Conservation (phyloP, 192 early-diverging fungal species). For the Chytriomyces hyalinus region DNA sequence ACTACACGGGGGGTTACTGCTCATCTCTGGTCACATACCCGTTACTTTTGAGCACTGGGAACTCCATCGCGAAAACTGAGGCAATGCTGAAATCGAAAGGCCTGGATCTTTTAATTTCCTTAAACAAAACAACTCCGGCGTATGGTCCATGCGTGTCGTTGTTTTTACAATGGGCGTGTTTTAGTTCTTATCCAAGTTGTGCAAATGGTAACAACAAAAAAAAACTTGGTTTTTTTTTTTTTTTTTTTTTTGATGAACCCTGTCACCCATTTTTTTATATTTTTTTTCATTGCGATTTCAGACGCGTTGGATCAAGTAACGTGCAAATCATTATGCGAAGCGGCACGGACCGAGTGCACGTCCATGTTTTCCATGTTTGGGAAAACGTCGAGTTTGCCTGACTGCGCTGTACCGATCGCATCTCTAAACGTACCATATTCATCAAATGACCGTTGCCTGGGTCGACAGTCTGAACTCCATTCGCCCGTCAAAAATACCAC, state of each 20-base stretch:
- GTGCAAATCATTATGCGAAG: constrained; percentile 1
- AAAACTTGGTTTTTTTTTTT: neutral
- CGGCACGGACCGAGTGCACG: neutral
- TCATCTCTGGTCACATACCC: constrained; percentile 1
- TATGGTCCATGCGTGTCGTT: neutral
- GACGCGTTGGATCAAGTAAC: neutral
- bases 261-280: neutral
- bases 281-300: neutral
- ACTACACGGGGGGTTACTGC: constrained; percentile 7
- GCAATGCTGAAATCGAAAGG: neutral
- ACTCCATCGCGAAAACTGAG: neutral
- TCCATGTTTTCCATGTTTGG: constrained; percentile 15
- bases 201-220: neutral
- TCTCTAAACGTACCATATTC: constrained; percentile 9
- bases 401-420: neutral
- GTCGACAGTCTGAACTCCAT: neutral
- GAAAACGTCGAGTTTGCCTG: neutral
- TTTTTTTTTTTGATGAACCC: neutral
- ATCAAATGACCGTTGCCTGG: neutral
- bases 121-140: neutral
- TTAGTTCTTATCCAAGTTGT: constrained; percentile 20
- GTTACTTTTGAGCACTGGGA: neutral
- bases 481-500: too few relatives aligned
- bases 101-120: neutral
- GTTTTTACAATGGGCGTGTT: constrained; percentile 9